phyloP scores from a whole-genome alignment of 352 stramenopile genomes.

The Phytophthora colocasiae region DNA sequence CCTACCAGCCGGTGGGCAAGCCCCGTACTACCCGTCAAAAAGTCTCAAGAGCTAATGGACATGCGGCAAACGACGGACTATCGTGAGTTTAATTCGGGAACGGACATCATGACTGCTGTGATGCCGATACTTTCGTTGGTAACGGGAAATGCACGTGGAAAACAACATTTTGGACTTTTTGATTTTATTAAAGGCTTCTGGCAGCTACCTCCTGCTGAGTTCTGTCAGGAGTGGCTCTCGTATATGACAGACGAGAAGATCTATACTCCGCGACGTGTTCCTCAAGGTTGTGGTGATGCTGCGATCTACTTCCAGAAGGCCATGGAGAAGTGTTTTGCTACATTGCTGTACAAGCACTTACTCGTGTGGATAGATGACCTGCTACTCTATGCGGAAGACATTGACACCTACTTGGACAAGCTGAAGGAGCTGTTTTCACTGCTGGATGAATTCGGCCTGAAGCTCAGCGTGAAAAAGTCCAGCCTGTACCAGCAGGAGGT shows the following conservation, averaged over 20 bases:
- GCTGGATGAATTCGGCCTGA: constrained; percentile 15
- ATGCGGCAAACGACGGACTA: too few relatives aligned
- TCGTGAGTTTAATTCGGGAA: too few relatives aligned
- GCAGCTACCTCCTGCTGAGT: neutral
- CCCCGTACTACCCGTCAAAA: too few relatives aligned
- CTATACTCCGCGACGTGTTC: constrained; percentile 25
- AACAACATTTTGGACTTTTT: too few relatives aligned
- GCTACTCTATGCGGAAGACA: constrained; percentile 29
- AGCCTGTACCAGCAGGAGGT: neutral
- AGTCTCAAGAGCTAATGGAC: too few relatives aligned
- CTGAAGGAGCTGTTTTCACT: constrained; percentile 28
- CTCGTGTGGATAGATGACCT: constrained; percentile 17
- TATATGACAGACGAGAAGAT: constrained; percentile 33
- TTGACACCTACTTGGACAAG: constrained; percentile 28
- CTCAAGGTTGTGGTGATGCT: constrained; percentile 21
- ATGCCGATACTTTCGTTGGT: too few relatives aligned
- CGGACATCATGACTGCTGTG: too few relatives aligned
- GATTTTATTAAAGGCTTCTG: too few relatives aligned
- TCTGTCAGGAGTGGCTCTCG: constrained; percentile 15
- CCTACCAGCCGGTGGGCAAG: too few relatives aligned
- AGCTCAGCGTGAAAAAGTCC: neutral
- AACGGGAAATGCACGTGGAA: too few relatives aligned
- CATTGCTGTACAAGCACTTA: constrained; percentile 14
- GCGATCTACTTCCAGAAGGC: constrained; percentile 13
- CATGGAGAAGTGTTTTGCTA: constrained; percentile 12